phyloP scores from a whole-genome alignment of 768 basidiomycete genomes.

The Coprinellus aureogranulatus region DNA sequence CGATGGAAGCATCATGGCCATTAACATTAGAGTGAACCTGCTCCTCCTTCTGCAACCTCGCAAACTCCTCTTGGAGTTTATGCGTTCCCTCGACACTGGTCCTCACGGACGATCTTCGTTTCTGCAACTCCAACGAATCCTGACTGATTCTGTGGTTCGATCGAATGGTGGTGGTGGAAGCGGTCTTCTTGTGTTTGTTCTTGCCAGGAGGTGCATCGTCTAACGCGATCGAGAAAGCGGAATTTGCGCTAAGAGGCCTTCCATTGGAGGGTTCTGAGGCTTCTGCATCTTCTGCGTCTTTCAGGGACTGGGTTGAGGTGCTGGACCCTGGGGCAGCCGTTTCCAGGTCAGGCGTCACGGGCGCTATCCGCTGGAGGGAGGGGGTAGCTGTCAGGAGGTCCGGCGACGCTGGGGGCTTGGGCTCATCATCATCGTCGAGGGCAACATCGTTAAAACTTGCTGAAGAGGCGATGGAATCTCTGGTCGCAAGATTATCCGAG shows the following conservation, averaged over 20 bases:
- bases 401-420: constrained; percentile 36
- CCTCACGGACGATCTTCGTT: constrained; percentile 28
- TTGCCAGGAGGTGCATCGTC: constrained; percentile 11
- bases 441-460: constrained; percentile 68
- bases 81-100: constrained; percentile 60
- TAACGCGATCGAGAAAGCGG: constrained; percentile 8
- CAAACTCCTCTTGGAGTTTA: constrained; percentile 75
- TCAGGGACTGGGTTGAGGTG: neutral
- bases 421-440: constrained; percentile 45
- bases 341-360: neutral
- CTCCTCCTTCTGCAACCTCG: constrained; percentile 58
- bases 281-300: neutral
- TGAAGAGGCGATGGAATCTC: constrained; percentile 40
- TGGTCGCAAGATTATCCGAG: constrained; percentile 24
- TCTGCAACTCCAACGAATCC: constrained; percentile 41
- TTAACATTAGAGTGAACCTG: constrained; percentile 33
- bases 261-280: neutral
- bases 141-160: constrained; percentile 39
- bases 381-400: constrained; percentile 31
- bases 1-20: constrained; percentile 49
- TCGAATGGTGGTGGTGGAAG: constrained; percentile 56
- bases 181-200: constrained; percentile 57
- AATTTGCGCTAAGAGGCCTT: constrained; percentile 13
- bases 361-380: neutral
- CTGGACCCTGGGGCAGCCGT: neutral